Percentiles rank a stretch among this genome's conserved stretches.
phyloP scores from a whole-genome alignment of 2,329 filamentous ascomycete genomes.

The Penicillium brevicompactum region DNA sequence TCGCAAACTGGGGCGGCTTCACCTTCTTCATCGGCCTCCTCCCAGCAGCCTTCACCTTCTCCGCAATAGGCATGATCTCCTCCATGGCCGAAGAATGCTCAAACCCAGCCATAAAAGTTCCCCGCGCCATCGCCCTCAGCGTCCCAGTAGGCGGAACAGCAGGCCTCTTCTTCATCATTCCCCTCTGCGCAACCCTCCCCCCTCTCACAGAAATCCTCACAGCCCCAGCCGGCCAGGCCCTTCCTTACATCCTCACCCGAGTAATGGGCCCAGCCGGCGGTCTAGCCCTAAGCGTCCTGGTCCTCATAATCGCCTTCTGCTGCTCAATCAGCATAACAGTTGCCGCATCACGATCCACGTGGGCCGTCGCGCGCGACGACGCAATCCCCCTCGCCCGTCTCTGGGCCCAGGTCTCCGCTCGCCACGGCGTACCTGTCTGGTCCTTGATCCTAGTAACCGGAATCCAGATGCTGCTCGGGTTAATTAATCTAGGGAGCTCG shows the following conservation, averaged over 20 bases:
- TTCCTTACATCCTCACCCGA: conserved; percentile 54
- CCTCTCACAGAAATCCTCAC: conserved; percentile 45
- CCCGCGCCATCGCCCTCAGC: conserved; percentile 54
- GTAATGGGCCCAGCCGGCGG: conserved; percentile 56
- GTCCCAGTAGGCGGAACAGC: conserved; percentile 56
- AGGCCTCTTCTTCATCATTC: conserved; percentile 58
- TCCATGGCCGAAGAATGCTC: conserved; percentile 63
- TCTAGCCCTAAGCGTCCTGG: conserved; percentile 52
- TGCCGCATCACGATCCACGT: conserved; percentile 51
- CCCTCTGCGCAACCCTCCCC: conserved; percentile 45
- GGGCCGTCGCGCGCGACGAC: conserved; percentile 50
- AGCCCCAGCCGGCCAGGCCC: conserved; percentile 51
- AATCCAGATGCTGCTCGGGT: conserved; percentile 51
- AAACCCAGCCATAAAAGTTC: conserved; percentile 55
- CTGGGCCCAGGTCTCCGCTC: conserved; percentile 39
- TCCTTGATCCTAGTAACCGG: conserved; percentile 48
- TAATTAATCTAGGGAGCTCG: conserved; percentile 51
- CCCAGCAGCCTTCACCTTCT: conserved; percentile 61
- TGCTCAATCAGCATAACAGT: conserved; percentile 57
- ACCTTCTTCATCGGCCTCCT: conserved; percentile 66
- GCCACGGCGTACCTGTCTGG: conserved; percentile 44
- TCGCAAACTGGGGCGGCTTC: conserved; percentile 62
- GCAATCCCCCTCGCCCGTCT: conserved; percentile 45
- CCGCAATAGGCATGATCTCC: conserved; percentile 63
- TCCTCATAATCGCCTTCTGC: conserved; percentile 55